phyloP scores from a whole-genome alignment of 2,329 filamentous ascomycete species.

The Scedosporium apiospermum region DNA sequence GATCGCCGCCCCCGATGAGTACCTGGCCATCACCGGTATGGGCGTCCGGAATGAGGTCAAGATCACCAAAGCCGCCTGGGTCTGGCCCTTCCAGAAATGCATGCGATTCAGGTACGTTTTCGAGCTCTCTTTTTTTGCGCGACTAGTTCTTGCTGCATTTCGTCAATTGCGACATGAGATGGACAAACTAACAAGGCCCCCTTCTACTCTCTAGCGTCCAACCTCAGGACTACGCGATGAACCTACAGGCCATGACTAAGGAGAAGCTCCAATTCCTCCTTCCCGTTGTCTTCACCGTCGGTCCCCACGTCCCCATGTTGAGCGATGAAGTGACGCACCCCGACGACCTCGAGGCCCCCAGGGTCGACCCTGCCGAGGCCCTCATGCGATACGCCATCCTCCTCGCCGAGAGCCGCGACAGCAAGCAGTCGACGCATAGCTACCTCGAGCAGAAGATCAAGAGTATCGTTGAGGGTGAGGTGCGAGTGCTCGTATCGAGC shows the following conservation, averaged over 20 bases:
- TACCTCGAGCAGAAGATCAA: slow-evolving; percentile 82
- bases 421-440: slow-evolving; percentile 29
- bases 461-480: slow-evolving; percentile 84
- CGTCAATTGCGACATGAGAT: neutral
- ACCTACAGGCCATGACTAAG: slow-evolving; percentile 77
- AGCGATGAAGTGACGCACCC: slow-evolving; percentile 25
- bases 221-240: slow-evolving; percentile 75
- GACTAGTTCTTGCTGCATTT: neutral
- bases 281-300: slow-evolving; percentile 78
- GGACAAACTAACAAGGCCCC: neutral
- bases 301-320: slow-evolving; percentile 60
- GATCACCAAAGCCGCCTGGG: slow-evolving; percentile 69
- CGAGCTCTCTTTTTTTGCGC: neutral
- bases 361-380: slow-evolving; percentile 47
- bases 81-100: slow-evolving; percentile 61
- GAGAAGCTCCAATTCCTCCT: slow-evolving; percentile 79
- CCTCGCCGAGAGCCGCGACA: slow-evolving; percentile 58
- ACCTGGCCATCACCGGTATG: slow-evolving; percentile 79
- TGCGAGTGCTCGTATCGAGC: slow-evolving; percentile 68
- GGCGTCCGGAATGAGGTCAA: slow-evolving; percentile 58
- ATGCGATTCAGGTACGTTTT: slow-evolving; percentile 33
- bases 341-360: slow-evolving; percentile 12
- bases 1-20: slow-evolving; percentile 68
- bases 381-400: slow-evolving; percentile 78
- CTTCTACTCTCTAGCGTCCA: slow-evolving; percentile 41